Percentiles rank a stretch among this genome's conserved stretches.
These are phyloP conservation scores for Eremomyces bilateralis DNA, from an alignment of 495 filamentous ascomycete species.

Conservation along the genomic window DNA sequence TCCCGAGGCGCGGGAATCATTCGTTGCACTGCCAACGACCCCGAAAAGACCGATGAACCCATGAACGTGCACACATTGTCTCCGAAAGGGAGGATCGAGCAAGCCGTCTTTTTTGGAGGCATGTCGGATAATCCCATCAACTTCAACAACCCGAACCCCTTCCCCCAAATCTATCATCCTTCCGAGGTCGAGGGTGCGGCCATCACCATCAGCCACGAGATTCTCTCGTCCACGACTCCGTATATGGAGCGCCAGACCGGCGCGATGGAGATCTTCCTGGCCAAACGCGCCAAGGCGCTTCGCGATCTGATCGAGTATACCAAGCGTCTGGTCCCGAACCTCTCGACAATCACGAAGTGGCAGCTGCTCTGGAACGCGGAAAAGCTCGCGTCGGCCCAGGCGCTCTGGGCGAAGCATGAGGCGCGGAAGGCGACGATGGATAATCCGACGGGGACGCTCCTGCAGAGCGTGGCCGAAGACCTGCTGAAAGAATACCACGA, in stretches of 20 bases:
- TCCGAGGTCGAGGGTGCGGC: constrained; percentile 61
- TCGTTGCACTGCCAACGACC: constrained; percentile 32
- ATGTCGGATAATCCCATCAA: constrained; percentile 61
- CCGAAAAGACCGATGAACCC: constrained; percentile 23
- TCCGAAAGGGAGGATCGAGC: constrained; percentile 73
- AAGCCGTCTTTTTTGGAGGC: constrained; percentile 78
- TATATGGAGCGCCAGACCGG: constrained; percentile 48
- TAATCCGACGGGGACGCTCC: constrained; percentile 26
- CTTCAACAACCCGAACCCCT: constrained; percentile 39
- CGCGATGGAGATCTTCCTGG: constrained; percentile 62
- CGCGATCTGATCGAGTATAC: constrained; percentile 49
- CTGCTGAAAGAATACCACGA: no score
- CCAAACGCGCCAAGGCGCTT: constrained; percentile 43
- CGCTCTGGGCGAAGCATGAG: constrained; percentile 62
- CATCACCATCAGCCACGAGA: constrained; percentile 54
- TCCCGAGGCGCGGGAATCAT: constrained; percentile 63
- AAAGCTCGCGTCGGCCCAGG: constrained; percentile 63
- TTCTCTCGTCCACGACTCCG: constrained; percentile 50
- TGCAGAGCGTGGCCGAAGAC: constrained; percentile 30
- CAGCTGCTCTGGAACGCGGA: constrained; percentile 73
- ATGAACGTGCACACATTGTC: constrained; percentile 32
- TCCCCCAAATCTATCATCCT: constrained; percentile 38
- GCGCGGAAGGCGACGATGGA: constrained; percentile 20
- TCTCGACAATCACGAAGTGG: constrained; percentile 51
- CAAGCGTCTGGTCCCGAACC: constrained; percentile 26